phyloP scores from a whole-genome alignment of 2,329 filamentous ascomycete genomes.

The Penicillium sp. region DNA sequence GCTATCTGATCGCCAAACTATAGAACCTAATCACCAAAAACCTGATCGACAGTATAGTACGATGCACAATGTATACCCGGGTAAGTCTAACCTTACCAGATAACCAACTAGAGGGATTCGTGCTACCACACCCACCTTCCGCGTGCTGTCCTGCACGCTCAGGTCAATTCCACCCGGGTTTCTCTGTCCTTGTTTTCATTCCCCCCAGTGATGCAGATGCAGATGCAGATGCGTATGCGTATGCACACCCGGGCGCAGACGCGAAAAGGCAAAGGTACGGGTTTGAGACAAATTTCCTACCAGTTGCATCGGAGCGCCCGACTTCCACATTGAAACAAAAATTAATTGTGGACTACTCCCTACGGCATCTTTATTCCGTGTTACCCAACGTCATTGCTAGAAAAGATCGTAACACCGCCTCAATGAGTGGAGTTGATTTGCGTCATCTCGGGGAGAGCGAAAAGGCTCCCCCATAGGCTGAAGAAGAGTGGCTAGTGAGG shows the following conservation, averaged over 20 bases:
- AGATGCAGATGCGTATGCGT: not conserved
- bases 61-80: not conserved
- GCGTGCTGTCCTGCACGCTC: not conserved
- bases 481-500: constrained; percentile 3
- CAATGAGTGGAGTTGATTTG: not conserved
- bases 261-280: not conserved
- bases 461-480: not conserved
- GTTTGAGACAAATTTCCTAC: not conserved
- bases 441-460: constrained; percentile 6
- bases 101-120: not conserved
- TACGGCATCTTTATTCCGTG: not conserved
- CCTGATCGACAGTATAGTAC: not conserved
- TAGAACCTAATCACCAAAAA: not conserved
- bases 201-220: not conserved
- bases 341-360: not conserved
- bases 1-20: not conserved
- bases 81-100: not conserved
- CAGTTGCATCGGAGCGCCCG: not conserved
- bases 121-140: not conserved
- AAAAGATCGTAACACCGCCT: constrained; percentile 6
- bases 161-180: not conserved
- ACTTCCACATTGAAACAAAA: not conserved
- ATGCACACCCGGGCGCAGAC: not conserved
- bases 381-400: constrained; percentile 2
- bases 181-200: not conserved